These are phyloP conservation scores for Dioscorea cayenensis DNA, from an alignment of 116 monocot genomes.

Conservation along the genomic window DNA sequence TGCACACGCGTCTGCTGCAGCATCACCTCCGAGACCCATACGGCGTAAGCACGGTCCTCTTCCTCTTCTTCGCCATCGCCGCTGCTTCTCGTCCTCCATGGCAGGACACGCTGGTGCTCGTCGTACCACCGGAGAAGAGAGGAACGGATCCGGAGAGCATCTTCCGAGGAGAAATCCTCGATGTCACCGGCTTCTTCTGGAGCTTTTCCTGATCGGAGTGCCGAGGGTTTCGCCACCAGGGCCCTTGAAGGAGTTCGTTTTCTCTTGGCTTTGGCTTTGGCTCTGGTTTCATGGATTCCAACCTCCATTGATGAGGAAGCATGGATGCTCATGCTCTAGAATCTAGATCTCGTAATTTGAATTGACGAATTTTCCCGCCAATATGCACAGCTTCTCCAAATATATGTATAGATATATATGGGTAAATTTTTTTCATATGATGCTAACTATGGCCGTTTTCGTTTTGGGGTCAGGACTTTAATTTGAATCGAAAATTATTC, in stretches of 20 bases:
- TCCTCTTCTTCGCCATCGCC: constrained; percentile 6
- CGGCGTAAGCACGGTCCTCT: constrained; percentile 64
- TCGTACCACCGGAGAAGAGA: constrained; percentile 89
- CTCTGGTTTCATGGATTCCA: no score
- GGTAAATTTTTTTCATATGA: no score
- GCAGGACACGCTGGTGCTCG: constrained; percentile 46
- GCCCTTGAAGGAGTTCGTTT: background rate
- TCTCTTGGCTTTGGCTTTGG: background rate
- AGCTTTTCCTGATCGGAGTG: background rate
- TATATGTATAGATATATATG: no score
- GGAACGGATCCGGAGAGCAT: constrained; percentile 25
- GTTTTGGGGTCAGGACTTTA: no score
- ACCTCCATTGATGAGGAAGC: background rate
- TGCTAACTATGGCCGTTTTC: no score
- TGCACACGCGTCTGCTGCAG: constrained; percentile 90
- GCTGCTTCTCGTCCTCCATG: constrained; percentile 45
- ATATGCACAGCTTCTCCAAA: no score
- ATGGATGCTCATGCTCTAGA: background rate
- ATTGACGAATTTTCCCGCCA: background rate
- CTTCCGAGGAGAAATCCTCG: constrained; percentile 64
- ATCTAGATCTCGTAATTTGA: background rate
- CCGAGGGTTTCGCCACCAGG: no score
- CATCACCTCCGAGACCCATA: constrained; percentile 99
- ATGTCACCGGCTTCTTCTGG: constrained; percentile 34
- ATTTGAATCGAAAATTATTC: no score